A percentile compares a stretch with the other conserved stretches of the same genome.
phyloP scores from a whole-genome alignment of 164 flowering plant species.

The Magnolia kwangsiensis region DNA sequence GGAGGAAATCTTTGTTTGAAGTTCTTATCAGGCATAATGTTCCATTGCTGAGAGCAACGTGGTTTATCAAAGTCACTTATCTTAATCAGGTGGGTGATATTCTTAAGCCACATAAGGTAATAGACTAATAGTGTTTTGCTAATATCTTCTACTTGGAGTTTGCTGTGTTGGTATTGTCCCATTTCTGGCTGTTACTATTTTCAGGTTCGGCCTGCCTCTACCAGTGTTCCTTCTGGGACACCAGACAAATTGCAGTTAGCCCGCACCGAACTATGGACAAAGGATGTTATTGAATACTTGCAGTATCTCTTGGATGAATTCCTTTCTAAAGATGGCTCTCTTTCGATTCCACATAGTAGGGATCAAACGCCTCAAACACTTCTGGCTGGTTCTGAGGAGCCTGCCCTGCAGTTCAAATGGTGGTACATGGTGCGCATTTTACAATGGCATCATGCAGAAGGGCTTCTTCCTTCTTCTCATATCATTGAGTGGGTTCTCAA shows the following conservation, averaged over 20 bases:
- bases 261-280: slow-evolving; percentile 93
- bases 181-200: slow-evolving; percentile 18
- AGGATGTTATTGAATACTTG: slow-evolving; percentile 86
- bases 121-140: neutral
- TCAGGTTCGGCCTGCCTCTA: slow-evolving; percentile 70
- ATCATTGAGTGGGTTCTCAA: slow-evolving; percentile 90
- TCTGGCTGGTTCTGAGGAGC: slow-evolving; percentile 64
- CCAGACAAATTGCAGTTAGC: slow-evolving; percentile 63
- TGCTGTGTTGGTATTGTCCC: slow-evolving; percentile 7
- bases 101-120: neutral
- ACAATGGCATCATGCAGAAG: slow-evolving; percentile 91
- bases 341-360: slow-evolving; percentile 40
- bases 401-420: slow-evolving; percentile 86
- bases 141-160: neutral
- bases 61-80: slow-evolving; percentile 95
- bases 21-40: slow-evolving; percentile 90
- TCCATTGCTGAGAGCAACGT: slow-evolving; percentile 88
- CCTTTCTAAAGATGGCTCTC: slow-evolving; percentile 45
- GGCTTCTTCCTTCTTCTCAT: slow-evolving; percentile 72
- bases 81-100: slow-evolving; percentile 41
- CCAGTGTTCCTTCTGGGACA: slow-evolving; percentile 56
- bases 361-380: slow-evolving; percentile 59
- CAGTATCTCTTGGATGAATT: slow-evolving; percentile 78
- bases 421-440: slow-evolving; percentile 86
- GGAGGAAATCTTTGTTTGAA: slow-evolving; percentile 73